A percentile compares a stretch with the other conserved stretches of the same genome.
Conservation (phyloP, 75 land plant species). For the Chamaecyparis obtusa region DNA sequence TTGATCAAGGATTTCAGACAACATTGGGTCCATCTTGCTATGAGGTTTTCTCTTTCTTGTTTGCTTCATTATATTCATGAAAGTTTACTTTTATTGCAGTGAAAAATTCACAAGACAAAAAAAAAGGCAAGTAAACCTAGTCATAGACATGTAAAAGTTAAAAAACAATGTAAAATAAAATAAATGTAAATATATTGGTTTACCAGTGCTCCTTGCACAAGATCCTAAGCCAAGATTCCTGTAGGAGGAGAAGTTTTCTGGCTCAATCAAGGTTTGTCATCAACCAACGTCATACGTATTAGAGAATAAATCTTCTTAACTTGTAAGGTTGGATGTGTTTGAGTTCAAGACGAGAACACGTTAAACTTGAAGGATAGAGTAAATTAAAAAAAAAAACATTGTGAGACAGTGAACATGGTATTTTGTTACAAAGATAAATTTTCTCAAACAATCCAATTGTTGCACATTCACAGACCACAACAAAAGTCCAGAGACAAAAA, state of each 20-base stretch:
- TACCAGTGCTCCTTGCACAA: constrained; percentile 90
- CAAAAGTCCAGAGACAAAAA: background rate
- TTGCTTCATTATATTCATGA: too few species aligned
- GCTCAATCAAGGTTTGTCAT: constrained; percentile 6
- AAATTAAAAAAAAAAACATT: background rate
- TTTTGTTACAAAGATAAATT: background rate
- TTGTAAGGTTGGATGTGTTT: background rate
- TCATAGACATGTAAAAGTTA: background rate
- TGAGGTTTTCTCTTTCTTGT: too few species aligned
- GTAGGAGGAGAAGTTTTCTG: background rate
- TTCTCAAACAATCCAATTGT: background rate
- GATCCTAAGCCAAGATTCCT: constrained; percentile 61
- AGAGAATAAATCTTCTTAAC: background rate
- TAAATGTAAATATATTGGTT: constrained; percentile 14
- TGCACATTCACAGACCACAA: background rate
- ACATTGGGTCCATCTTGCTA: too few species aligned
- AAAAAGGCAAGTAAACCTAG: background rate
- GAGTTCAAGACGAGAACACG: background rate
- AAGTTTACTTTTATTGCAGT: background rate
- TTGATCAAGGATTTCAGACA: too few species aligned
- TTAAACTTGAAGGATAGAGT: background rate
- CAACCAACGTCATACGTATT: constrained; percentile 8
- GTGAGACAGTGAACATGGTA: background rate
- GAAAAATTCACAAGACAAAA: background rate
- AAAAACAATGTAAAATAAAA: background rate